Base-by-base conservation (phyloP, 164 flowering plant genomes). In the Sedum album region DNA sequence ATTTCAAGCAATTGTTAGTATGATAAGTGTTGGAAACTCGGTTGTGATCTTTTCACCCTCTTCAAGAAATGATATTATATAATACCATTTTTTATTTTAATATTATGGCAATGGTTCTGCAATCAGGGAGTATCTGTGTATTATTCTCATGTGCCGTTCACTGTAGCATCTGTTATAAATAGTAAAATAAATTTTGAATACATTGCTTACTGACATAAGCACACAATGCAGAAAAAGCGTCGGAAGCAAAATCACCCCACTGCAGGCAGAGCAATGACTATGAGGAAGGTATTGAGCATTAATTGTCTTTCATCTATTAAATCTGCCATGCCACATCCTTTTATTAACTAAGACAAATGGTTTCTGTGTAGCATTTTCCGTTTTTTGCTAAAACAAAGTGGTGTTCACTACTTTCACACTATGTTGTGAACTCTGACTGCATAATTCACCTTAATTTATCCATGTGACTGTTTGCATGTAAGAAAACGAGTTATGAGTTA, bases 181-280 rank as follows among this genome's bases (percentile, higher is more conserved):
- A 6, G 26, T 23, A 51, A 2, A 51, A 8, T 51, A n/a, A 2
- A 5, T 21, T 15, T 21, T 35, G 38, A 35, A 35, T 3, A 35
- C 5, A 35, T 35, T 57, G 31, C 33, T 11, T 28, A 57, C 33
- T 57, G 31, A 28, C 62, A 2, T 30, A 28, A 57, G 31, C 14
- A 53, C 6, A 53, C 60, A 57, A 33, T 13, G 13, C 62, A 57
- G 62, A 57, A 28, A 57, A 57, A 57, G 62, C 62, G 62, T 15
- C 62, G 62, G 33, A 57, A 57, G 62, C 62, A 57, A 57, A 57
- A 57, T 57, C 33, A 57, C 2, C 62, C 33, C 5, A 3, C 31
- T 26, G 62, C 62, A 28, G 33, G 31, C 62, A 57, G 31, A 57
- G 13, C 31, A 23, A 57, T 57, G 62, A 3, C 33, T 28, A 28